A percentile compares a stretch with the other conserved stretches of the same genome.
phyloP scores from a whole-genome alignment of 805 yeast genomes.

The Barnettozyma wickerhamii region DNA sequence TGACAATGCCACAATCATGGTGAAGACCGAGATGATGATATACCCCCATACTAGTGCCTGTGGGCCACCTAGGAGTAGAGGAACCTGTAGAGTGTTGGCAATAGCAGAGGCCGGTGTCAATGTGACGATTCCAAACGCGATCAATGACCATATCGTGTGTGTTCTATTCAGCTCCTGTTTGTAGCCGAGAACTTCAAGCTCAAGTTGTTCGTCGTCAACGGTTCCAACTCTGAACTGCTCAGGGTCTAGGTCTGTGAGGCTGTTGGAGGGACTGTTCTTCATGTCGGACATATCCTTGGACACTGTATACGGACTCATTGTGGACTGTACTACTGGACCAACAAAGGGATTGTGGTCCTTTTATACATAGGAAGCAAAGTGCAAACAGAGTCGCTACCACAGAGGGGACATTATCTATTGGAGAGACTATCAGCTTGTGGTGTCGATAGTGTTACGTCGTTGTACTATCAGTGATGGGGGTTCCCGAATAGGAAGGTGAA shows the following conservation, averaged over 20 bases:
- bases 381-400: too few species aligned
- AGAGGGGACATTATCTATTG: too few species aligned
- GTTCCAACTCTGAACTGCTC: background rate
- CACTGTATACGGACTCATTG: too few species aligned
- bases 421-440: too few species aligned
- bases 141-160: constrained; percentile 21
- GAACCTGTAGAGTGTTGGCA: constrained; percentile 23
- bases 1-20: constrained; percentile 22
- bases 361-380: too few species aligned
- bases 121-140: constrained; percentile 24
- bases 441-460: too few species aligned
- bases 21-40: constrained; percentile 23
- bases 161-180: constrained; percentile 25
- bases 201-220: constrained; percentile 5
- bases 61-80: constrained; percentile 24
- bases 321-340: too few species aligned
- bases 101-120: constrained; percentile 26
- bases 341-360: too few species aligned
- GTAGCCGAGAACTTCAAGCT: constrained; percentile 22
- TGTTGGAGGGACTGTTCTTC: background rate
- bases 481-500: constrained; percentile 4
- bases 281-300: constrained; percentile 5
- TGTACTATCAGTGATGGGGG: background rate
- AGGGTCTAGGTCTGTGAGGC: background rate
- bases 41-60: constrained; percentile 27